Conservation (phyloP, 2,329 filamentous ascomycete genomes). For the Botrytis tulipae region DNA sequence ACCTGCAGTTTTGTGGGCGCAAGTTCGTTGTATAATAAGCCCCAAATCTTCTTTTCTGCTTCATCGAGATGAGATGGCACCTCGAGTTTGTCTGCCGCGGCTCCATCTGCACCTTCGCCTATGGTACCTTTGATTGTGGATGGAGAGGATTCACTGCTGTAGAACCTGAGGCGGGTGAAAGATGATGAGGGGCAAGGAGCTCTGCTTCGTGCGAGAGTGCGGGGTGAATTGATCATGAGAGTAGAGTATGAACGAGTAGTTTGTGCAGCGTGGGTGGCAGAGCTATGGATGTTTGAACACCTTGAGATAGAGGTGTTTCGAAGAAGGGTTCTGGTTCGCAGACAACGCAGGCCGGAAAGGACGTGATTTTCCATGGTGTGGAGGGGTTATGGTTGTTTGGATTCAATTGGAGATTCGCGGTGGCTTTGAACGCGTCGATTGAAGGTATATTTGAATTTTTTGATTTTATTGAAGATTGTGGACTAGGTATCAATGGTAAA, state of each 20-base stretch:
- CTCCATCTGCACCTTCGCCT: not conserved
- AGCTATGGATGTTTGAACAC: not conserved
- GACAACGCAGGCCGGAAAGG: slow-evolving; percentile 9
- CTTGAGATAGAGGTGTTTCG: not conserved
- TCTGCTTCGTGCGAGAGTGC: not conserved
- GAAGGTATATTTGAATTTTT: not conserved
- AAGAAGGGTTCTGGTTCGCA: not conserved
- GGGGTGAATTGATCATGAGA: not conserved
- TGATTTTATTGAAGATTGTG: too few species aligned
- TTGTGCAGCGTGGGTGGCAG: not conserved
- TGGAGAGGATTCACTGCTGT: slow-evolving; percentile 10
- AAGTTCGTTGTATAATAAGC: slow-evolving; percentile 37
- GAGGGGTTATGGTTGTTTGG: not conserved
- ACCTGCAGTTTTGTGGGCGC: slow-evolving; percentile 44
- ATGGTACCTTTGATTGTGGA: slow-evolving; percentile 9
- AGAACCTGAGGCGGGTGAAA: not conserved
- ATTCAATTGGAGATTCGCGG: not conserved
- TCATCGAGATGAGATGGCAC: slow-evolving; percentile 17
- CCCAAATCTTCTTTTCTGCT: slow-evolving; percentile 20
- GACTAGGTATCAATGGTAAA: not conserved
- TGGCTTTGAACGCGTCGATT: not conserved
- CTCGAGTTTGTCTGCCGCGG: not conserved
- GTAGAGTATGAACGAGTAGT: not conserved
- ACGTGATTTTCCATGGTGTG: slow-evolving; percentile 14
- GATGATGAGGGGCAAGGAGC: slow-evolving; percentile 3